Evolutionary conservation across 495 filamentous ascomycete species (phyloP).

Genomic region (Lasiosphaeria ovina): DNA sequence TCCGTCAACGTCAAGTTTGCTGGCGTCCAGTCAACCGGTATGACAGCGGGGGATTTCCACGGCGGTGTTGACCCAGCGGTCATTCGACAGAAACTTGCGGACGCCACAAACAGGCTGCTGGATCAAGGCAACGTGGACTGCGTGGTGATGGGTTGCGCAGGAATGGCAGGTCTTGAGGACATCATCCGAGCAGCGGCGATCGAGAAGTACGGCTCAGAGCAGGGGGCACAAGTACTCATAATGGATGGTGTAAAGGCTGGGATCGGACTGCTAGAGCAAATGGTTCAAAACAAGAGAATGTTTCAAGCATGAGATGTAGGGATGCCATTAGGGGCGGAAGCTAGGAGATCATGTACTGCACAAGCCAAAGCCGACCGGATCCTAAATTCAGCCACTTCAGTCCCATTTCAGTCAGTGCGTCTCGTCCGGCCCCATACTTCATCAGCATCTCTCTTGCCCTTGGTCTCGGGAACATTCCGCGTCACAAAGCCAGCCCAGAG

Average conservation of each 20-base stretch:
- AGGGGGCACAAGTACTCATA: slow-evolving; percentile 62
- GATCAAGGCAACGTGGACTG: slow-evolving; percentile 56
- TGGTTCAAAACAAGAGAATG: slow-evolving; percentile 43
- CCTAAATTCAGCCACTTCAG: neutral
- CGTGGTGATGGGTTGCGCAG: slow-evolving; percentile 79
- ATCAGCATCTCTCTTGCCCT: slow-evolving; percentile 72
- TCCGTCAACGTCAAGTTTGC: slow-evolving; percentile 51
- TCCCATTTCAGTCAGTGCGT: slow-evolving; percentile 44
- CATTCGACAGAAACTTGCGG: slow-evolving; percentile 62
- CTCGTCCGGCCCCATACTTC: slow-evolving; percentile 81
- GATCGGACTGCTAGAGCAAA: slow-evolving; percentile 62
- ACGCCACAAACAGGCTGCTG: slow-evolving; percentile 66
- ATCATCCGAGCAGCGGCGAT: slow-evolving; percentile 70
- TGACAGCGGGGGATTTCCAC: slow-evolving; percentile 81
- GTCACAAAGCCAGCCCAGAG: slow-evolving; percentile 65
- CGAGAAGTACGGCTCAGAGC: slow-evolving; percentile 58
- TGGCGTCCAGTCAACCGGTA: slow-evolving; percentile 79
- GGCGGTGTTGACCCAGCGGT: slow-evolving; percentile 58
- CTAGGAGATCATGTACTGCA: slow-evolving; percentile 8
- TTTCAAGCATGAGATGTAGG: slow-evolving; percentile 24
- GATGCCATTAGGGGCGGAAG: neutral
- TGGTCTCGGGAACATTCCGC: slow-evolving; percentile 77
- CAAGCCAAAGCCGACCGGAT: neutral
- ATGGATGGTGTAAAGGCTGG: slow-evolving; percentile 85
- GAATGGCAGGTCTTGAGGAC: slow-evolving; percentile 86